These are phyloP conservation scores for Millerozyma acaciae DNA, from an alignment of 805 yeast genomes.

Conservation along the genomic window DNA sequence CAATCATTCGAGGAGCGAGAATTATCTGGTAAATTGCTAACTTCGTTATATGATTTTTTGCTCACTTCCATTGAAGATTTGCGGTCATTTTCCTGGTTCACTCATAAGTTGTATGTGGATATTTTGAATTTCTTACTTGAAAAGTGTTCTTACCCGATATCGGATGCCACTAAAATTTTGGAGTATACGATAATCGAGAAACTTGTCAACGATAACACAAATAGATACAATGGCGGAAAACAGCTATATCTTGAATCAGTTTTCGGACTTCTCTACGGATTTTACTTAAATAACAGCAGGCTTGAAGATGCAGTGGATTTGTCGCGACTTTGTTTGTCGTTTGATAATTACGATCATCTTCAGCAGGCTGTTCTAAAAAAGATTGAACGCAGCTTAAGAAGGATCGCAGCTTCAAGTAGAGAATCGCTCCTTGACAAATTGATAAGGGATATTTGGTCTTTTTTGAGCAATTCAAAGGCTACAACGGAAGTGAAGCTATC, in stretches of 20 bases:
- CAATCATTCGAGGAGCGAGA: too few species aligned
- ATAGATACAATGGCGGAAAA: slow-evolving; percentile 46
- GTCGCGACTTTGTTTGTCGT: slow-evolving; percentile 30
- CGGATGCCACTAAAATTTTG: slow-evolving; percentile 7
- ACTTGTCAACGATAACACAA: too few species aligned
- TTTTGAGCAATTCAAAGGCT: too few species aligned
- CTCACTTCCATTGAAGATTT: slow-evolving; percentile 4
- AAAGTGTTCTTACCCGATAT: slow-evolving; percentile 4
- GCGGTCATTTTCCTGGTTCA: slow-evolving; percentile 21
- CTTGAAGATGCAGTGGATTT: slow-evolving; percentile 20
- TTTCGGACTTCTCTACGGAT: slow-evolving; percentile 23
- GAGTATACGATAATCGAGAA: too few species aligned
- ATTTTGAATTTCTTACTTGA: slow-evolving; percentile 7
- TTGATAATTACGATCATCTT: too few species aligned
- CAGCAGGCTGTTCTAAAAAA: too few species aligned
- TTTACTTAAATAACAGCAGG: slow-evolving; percentile 10
- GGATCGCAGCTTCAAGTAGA: too few species aligned
- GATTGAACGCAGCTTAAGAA: too few species aligned
- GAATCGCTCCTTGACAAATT: too few species aligned
- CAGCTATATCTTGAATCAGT: slow-evolving; percentile 42
- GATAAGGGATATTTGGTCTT: too few species aligned
- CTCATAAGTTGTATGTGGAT: slow-evolving; percentile 30
- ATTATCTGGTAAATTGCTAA: too few species aligned
- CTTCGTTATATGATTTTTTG: slow-evolving; percentile 1
- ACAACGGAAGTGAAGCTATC: too few species aligned